A percentile compares a stretch with the other conserved stretches of the same genome.
phyloP scores from a whole-genome alignment of 176 grass and related monocot genomes.

The Lolium perenne region DNA sequence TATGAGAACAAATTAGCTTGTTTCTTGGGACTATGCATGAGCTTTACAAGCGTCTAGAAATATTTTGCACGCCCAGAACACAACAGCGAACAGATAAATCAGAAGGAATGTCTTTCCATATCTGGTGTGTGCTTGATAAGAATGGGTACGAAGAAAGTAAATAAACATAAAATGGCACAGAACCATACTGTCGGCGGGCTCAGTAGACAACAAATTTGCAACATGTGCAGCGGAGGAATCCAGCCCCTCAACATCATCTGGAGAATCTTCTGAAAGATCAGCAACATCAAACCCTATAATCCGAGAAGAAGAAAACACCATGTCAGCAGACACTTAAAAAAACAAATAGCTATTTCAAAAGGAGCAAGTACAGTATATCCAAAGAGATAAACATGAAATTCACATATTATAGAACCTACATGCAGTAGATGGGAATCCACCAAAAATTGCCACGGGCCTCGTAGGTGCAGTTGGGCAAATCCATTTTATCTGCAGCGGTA shows the following conservation, averaged over 20 bases:
- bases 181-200: slow-evolving; percentile 83
- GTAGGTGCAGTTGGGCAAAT: slow-evolving; percentile 93
- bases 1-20: slow-evolving; percentile 15
- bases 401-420: slow-evolving; percentile 61
- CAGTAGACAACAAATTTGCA: slow-evolving; percentile 92
- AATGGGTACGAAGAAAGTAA: slow-evolving; percentile 18
- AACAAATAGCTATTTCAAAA: slow-evolving; percentile 13
- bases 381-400: slow-evolving; percentile 12
- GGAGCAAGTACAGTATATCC: slow-evolving; percentile 7
- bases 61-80: neutral
- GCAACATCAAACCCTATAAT: slow-evolving; percentile 90
- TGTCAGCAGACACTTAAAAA: slow-evolving; percentile 2
- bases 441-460: slow-evolving; percentile 79
- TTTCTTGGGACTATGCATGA: neutral
- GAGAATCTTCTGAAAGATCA: slow-evolving; percentile 82
- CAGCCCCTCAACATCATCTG: slow-evolving; percentile 82
- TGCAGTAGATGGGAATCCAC: slow-evolving; percentile 85
- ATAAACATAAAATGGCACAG: neutral
- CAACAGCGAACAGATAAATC: neutral
- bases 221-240: slow-evolving; percentile 94
- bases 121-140: slow-evolving; percentile 6
- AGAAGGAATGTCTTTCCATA: neutral
- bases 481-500: slow-evolving; percentile 88
- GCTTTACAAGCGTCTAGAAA: neutral
- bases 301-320: neutral